Evolutionary conservation across 2,329 filamentous ascomycete genomes (phyloP).

Genomic region (Stemphylium vesicarium): DNA sequence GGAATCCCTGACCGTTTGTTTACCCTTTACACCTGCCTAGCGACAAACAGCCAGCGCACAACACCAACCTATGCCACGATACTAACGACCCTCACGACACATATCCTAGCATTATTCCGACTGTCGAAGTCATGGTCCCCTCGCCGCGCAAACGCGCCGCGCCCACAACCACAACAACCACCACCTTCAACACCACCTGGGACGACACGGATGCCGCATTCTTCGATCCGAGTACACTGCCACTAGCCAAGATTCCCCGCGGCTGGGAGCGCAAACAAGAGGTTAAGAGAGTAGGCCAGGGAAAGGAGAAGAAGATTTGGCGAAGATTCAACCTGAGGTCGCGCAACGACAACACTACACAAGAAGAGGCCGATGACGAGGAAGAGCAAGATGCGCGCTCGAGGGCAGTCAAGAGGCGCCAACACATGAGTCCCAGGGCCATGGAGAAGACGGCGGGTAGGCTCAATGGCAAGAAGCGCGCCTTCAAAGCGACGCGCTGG

Average conservation of each 20-base stretch:
- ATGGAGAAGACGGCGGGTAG: conserved; percentile 34
- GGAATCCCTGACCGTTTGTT: conserved; percentile 21
- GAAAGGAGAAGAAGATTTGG: conserved; percentile 56
- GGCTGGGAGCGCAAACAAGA: conserved; percentile 58
- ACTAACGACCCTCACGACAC: conserved; percentile 7
- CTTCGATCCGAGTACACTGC: conserved; percentile 51
- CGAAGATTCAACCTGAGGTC: conserved; percentile 49
- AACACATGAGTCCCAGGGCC: conserved; percentile 44
- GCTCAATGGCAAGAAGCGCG: conserved; percentile 34
- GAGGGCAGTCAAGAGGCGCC: conserved; percentile 55
- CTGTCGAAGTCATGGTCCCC: conserved; percentile 31
- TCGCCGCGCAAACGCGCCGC: conserved; percentile 40
- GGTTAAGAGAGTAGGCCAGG: conserved; percentile 46
- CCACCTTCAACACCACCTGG: conserved; percentile 49
- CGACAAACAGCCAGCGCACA: conserved; percentile 17
- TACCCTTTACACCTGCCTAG: conserved; percentile 15
- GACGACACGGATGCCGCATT: conserved; percentile 50
- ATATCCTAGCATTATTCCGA: not conserved
- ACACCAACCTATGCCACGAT: conserved; percentile 9
- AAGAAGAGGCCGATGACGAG: conserved; percentile 26
- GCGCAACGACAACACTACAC: conserved; percentile 21
- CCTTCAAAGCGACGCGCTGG: conserved; percentile 47
- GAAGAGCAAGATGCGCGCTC: conserved; percentile 43
- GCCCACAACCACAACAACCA: conserved; percentile 17
- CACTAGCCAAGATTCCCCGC: conserved; percentile 52